Evolutionary conservation across 2,329 filamentous ascomycete genomes (phyloP), one percentile per base, ranked within the genome.

Genomic region (Talaromyces pinophilus): DNA sequence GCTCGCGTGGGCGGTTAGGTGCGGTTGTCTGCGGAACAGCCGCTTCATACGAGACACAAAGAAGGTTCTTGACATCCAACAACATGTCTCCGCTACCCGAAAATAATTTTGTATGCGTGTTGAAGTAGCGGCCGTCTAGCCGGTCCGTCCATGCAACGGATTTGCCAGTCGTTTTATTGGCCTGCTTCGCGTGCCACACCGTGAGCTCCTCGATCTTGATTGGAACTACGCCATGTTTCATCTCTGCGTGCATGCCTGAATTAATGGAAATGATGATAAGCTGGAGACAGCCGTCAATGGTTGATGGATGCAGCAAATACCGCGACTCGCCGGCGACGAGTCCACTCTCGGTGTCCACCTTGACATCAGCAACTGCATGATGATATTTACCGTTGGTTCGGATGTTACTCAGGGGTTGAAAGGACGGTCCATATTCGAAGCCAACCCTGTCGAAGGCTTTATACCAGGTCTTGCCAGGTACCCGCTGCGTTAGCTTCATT

Each of bases 211-310:
- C 67, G 13, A 71, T 54, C 28, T 67, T 15, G 1, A 69, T 57
- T 15, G 70, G 71, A 0, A 72, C 66, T n/a, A 63, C 68, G 19
- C 68, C 71, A 17, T 48, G 65, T 0, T 59, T 13, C 66, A 71
- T 70, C 15, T 60, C 63, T 13, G 66, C 63, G 48, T 40, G 50
- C 6, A 33, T 19, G 17, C 70, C 71, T 7, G 33, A 30, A 44
- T 71, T 35, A 10, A 69, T 64, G 10, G 71, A 64, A 2, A 70
- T 54, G 40, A 70, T 71, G 10, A 68, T 65, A 1, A 72, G 69
- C 52, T 71, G 70, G 3, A 73, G 66, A 44, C 65, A 69, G 2
- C 42, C 44, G 52, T 73, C 71, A 6, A 73, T 55, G 1, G 68
- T 65, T 5, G 62, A 19, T 1, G 60, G 60, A 38, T 62, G 60